phyloP scores from a whole-genome alignment of 108 stramenopile species.

The Skeletonema marinoi region DNA sequence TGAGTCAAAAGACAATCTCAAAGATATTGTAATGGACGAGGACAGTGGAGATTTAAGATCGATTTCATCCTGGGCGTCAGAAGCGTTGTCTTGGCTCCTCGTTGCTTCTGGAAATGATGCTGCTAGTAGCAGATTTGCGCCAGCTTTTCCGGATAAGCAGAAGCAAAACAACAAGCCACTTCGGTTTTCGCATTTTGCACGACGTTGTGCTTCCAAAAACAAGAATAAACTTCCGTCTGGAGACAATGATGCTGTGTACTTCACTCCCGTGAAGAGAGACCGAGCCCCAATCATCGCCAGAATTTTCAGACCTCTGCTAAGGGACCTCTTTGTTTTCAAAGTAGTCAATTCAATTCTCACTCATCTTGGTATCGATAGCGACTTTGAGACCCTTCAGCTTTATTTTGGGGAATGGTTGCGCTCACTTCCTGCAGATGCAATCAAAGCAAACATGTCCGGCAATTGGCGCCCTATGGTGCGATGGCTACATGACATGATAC shows the following conservation, averaged over 20 bases:
- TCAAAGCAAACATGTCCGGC: slow-evolving; percentile 56
- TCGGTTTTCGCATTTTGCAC: slow-evolving; percentile 44
- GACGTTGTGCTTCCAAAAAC: slow-evolving; percentile 20
- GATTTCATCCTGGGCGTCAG: slow-evolving; percentile 42
- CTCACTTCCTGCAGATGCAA: slow-evolving; percentile 51
- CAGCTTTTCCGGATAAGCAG: slow-evolving; percentile 8
- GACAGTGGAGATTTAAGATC: slow-evolving; percentile 5
- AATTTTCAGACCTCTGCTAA: slow-evolving; percentile 72
- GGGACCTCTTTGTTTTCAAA: slow-evolving; percentile 74
- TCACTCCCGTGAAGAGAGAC: slow-evolving; percentile 68
- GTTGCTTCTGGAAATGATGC: slow-evolving; percentile 36
- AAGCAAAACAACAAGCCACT: slow-evolving; percentile 25
- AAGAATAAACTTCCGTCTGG: slow-evolving; percentile 11
- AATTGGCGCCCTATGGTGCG: slow-evolving; percentile 66
- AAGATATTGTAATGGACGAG: slow-evolving; percentile 15
- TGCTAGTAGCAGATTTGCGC: slow-evolving; percentile 4
- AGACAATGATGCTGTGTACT: slow-evolving; percentile 42
- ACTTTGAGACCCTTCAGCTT: slow-evolving; percentile 61
- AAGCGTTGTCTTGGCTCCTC: slow-evolving; percentile 51
- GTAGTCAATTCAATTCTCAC: slow-evolving; percentile 67
- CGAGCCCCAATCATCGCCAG: slow-evolving; percentile 61
- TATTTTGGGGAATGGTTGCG: slow-evolving; percentile 87
- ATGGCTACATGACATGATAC: slow-evolving; percentile 69
- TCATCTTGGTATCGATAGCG: slow-evolving; percentile 59
- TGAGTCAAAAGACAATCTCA: slow-evolving; percentile 40